Percentiles rank a stretch among this genome's conserved stretches.
phyloP scores from a whole-genome alignment of 805 yeast genomes.

The Candida sakaeoensis region DNA sequence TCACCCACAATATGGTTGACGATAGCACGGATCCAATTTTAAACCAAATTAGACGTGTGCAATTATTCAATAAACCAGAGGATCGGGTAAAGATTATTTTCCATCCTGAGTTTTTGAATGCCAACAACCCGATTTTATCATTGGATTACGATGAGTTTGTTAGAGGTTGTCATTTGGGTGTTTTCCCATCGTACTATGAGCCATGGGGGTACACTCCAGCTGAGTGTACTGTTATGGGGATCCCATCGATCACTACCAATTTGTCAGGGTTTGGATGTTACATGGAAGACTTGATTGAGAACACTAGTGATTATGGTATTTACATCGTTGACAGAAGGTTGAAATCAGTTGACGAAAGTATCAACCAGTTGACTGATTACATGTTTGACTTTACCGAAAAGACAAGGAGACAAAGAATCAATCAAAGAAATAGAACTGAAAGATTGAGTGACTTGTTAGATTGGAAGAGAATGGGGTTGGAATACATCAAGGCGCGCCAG shows the following conservation, averaged over 20 bases:
- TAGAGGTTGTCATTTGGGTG: slow-evolving; percentile 96
- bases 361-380: slow-evolving; percentile 81
- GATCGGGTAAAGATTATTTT: slow-evolving; percentile 93
- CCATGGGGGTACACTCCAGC: slow-evolving; percentile 99
- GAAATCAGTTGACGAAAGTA: slow-evolving; percentile 89
- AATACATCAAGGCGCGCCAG: slow-evolving; percentile 91
- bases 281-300: slow-evolving; percentile 96
- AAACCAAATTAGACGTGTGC: slow-evolving; percentile 87
- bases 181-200: slow-evolving; percentile 96
- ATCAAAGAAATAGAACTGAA: slow-evolving; percentile 96
- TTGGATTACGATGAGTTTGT: slow-evolving; percentile 97
- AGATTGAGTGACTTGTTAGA: slow-evolving; percentile 87
- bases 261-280: slow-evolving; percentile 96
- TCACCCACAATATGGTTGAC: slow-evolving; percentile 94
- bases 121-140: slow-evolving; percentile 90
- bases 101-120: slow-evolving; percentile 95
- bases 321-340: slow-evolving; percentile 93
- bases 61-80: slow-evolving; percentile 81
- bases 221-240: slow-evolving; percentile 99
- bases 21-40: slow-evolving; percentile 88
- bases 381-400: slow-evolving; percentile 87
- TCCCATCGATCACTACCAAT: slow-evolving; percentile 94
- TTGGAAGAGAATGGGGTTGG: slow-evolving; percentile 98
- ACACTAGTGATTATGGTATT: slow-evolving; percentile 92
- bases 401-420: slow-evolving; percentile 94